These are phyloP conservation scores for Vitis cinerea DNA, from an alignment of 164 flowering plant genomes.

Conservation along the genomic window DNA sequence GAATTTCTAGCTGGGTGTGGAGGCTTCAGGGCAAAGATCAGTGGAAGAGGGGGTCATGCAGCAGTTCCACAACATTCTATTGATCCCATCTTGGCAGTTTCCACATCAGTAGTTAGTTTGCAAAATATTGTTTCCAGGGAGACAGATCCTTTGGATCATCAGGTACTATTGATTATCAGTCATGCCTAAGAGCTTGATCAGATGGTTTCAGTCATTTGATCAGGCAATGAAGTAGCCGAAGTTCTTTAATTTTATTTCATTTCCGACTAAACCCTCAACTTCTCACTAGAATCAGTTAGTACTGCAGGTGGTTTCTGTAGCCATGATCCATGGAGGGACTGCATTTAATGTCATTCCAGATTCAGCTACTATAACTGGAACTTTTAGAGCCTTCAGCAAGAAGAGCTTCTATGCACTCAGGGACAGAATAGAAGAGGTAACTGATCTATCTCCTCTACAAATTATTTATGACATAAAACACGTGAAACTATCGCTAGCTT, in stretches of 20 bases:
- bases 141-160: conserved; percentile 63
- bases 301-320: conserved; percentile 63
- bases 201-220: conserved; percentile 1
- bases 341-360: conserved; percentile 60
- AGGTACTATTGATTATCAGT: conserved; percentile 29
- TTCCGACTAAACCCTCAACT: background rate
- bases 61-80: conserved; percentile 53
- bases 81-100: conserved; percentile 67
- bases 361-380: conserved; percentile 48
- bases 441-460: background rate
- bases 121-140: conserved; percentile 70
- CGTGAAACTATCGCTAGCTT: too few relatives aligned
- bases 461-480: too few relatives aligned
- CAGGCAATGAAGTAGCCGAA: background rate
- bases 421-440: conserved; percentile 64
- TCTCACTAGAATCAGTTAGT: background rate
- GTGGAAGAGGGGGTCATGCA: conserved; percentile 73
- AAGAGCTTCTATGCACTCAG: conserved; percentile 37
- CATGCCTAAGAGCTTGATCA: background rate
- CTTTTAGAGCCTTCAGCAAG: conserved; percentile 60
- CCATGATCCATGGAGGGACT: conserved; percentile 47
- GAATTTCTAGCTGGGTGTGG: conserved; percentile 68
- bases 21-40: conserved; percentile 51
- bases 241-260: too few relatives aligned
- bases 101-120: conserved; percentile 51